Evolutionary conservation across 371 early-diverging fungal species (phyloP).

Genomic region (Mycotypha africana): DNA sequence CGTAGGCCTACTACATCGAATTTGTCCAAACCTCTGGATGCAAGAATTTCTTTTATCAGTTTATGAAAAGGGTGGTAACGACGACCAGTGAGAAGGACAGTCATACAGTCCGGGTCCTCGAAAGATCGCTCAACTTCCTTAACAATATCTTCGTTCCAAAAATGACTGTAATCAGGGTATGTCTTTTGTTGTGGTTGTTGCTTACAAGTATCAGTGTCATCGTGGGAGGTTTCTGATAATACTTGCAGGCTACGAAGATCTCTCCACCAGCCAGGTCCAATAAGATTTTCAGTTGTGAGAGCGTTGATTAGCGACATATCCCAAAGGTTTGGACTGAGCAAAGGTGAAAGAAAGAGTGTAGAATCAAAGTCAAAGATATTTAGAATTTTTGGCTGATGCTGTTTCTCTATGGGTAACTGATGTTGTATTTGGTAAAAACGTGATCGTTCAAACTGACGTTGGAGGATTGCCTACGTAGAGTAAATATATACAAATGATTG

Average conservation of each 20-base stretch:
- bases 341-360: slow-evolving; percentile 81
- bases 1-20: slow-evolving; percentile 55
- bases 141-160: slow-evolving; percentile 37
- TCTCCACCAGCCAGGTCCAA: slow-evolving; percentile 69
- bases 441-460: slow-evolving; percentile 15
- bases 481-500: no score
- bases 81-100: slow-evolving; percentile 56
- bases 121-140: slow-evolving; percentile 20
- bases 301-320: slow-evolving; percentile 43
- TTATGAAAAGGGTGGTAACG: slow-evolving; percentile 47
- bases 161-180: slow-evolving; percentile 25
- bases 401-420: no score
- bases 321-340: slow-evolving; percentile 77
- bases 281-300: slow-evolving; percentile 49
- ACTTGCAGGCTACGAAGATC: slow-evolving; percentile 45
- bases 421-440: slow-evolving; percentile 1
- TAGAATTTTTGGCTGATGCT: slow-evolving; percentile 14
- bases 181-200: slow-evolving; percentile 13
- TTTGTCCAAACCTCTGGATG: slow-evolving; percentile 22
- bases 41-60: slow-evolving; percentile 32
- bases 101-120: slow-evolving; percentile 33
- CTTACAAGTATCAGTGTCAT: no score
- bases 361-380: slow-evolving; percentile 86
- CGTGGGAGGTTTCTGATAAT: no score
- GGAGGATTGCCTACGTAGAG: slow-evolving; percentile 13